These are phyloP conservation scores for Orobanche coerulescens DNA, from an alignment of 257 asterid genomes.

Conservation along the genomic window DNA sequence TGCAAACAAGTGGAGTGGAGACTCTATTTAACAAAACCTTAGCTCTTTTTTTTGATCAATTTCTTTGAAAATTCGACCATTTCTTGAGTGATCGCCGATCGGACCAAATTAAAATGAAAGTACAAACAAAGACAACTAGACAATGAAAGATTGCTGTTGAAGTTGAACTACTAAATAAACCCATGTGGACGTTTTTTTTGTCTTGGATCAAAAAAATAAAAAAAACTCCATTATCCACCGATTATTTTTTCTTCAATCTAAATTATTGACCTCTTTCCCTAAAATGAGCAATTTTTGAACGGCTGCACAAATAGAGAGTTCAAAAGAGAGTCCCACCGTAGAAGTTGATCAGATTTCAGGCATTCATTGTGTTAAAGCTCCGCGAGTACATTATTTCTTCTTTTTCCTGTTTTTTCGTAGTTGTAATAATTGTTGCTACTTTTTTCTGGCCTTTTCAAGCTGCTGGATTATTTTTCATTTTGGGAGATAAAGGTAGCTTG, in stretches of 20 bases:
- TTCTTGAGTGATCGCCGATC: too few relatives aligned
- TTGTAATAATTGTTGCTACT: neutral
- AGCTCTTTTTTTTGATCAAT: too few relatives aligned
- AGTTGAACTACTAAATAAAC: too few relatives aligned
- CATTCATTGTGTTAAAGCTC: slow-evolving; percentile 7
- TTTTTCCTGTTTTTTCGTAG: neutral
- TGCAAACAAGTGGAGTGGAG: too few relatives aligned
- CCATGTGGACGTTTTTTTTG: slow-evolving; percentile 19
- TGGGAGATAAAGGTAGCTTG: slow-evolving; percentile 7
- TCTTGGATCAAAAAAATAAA: neutral
- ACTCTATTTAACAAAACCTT: too few relatives aligned
- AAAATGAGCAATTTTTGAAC: slow-evolving; percentile 7
- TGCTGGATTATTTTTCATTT: slow-evolving; percentile 14
- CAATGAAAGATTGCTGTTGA: slow-evolving; percentile 11
- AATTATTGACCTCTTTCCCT: neutral
- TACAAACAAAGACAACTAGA: slow-evolving; percentile 7
- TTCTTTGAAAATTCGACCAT: too few relatives aligned
- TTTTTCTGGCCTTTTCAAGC: neutral
- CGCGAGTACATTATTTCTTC: slow-evolving; percentile 11
- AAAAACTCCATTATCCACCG: slow-evolving; percentile 17
- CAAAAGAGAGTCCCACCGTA: neutral
- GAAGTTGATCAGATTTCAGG: slow-evolving; percentile 18
- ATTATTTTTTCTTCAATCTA: slow-evolving; percentile 7
- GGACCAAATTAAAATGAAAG: too few relatives aligned
- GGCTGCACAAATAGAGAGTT: neutral